These are phyloP conservation scores for Sideroxylon spinosum DNA, from an alignment of 179 eudicot species.

Conservation along the genomic window DNA sequence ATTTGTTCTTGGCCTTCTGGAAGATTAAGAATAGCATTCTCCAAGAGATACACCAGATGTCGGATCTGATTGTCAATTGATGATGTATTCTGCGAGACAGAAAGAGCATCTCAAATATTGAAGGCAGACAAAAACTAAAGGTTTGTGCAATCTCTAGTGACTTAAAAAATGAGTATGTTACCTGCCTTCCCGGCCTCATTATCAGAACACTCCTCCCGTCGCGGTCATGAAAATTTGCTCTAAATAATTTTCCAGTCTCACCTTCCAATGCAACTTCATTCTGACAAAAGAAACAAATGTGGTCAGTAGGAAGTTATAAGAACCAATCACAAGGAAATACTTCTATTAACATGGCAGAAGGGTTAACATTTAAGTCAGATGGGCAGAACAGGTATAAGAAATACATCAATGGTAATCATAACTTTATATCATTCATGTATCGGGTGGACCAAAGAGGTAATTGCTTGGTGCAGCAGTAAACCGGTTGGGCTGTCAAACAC, in stretches of 20 bases:
- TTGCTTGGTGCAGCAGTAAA: no score
- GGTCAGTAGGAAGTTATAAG: no score
- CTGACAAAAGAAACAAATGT: conserved; percentile 20
- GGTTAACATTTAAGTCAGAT: no score
- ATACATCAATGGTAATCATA: no score
- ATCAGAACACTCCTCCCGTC: conserved; percentile 56
- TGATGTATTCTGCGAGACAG: conserved; percentile 47
- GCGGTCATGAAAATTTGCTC: conserved; percentile 64
- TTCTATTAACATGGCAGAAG: no score
- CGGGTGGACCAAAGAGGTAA: no score
- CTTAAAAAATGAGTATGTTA: neutral
- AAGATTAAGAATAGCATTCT: conserved; percentile 66
- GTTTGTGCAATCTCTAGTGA: no score
- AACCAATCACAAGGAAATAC: no score
- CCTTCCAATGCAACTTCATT: conserved; percentile 61
- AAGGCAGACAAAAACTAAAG: neutral
- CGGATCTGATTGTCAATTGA: conserved; percentile 54
- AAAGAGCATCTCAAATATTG: neutral
- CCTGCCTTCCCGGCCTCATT: conserved; percentile 65
- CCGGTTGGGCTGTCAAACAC: no score
- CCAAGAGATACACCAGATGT: conserved; percentile 60
- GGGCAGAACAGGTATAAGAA: no score
- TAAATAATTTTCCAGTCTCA: conserved; percentile 56
- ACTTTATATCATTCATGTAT: no score
- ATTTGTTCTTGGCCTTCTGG: conserved; percentile 67